phyloP scores from a whole-genome alignment of 1,139 yeast genomes.

The Saccharomyces hybrid region DNA sequence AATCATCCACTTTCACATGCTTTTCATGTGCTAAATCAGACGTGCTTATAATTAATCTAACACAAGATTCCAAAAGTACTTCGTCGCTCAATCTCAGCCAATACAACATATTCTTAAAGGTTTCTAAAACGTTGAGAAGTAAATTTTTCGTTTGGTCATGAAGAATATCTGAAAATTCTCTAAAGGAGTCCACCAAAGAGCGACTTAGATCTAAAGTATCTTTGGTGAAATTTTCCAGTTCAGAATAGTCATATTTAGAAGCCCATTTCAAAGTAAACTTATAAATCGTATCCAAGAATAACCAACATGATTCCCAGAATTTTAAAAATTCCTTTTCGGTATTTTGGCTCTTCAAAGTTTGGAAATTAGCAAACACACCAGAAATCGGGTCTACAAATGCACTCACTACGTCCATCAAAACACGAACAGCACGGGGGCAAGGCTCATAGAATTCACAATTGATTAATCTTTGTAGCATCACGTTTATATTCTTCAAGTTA shows the following conservation, averaged over 20 bases:
- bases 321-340: constrained; percentile 29
- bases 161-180: constrained; percentile 41
- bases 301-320: constrained; percentile 68
- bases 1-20: constrained; percentile 41
- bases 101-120: constrained; percentile 56
- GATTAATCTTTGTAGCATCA: constrained; percentile 41
- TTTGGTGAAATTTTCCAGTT: constrained; percentile 71
- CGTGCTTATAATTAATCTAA: constrained; percentile 57
- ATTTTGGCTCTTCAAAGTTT: constrained; percentile 17
- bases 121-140: constrained; percentile 32
- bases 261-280: constrained; percentile 72
- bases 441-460: constrained; percentile 55
- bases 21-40: constrained; percentile 54
- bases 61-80: constrained; percentile 67
- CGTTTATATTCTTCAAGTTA: constrained; percentile 44
- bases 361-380: constrained; percentile 40
- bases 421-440: constrained; percentile 65
- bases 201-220: constrained; percentile 79
- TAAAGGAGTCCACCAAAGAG: constrained; percentile 54
- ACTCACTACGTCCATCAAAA: constrained; percentile 63
- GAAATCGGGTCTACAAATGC: constrained; percentile 59
- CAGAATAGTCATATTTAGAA: constrained; percentile 44
- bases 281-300: constrained; percentile 60
- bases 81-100: constrained; percentile 81
- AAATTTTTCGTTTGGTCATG: constrained; percentile 30